Evolutionary conservation across 768 basidiomycete species (phyloP), one percentile per base, ranked within the genome.

Genomic region (Clavulina sp.): DNA sequence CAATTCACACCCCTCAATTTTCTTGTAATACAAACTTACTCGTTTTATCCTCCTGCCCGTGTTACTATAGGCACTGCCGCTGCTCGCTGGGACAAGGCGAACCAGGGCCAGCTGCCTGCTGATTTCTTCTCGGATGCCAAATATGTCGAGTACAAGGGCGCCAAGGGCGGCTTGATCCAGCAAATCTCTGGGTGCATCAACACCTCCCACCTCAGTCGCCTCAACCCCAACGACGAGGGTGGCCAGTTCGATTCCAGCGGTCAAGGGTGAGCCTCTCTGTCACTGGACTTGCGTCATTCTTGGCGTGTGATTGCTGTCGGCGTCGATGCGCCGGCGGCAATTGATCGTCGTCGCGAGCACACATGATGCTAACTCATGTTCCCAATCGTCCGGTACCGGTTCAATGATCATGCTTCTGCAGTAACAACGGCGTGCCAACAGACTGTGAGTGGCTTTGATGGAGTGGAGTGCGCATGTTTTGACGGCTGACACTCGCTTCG

Each of bases 141-240:
- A 24, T 46, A 16, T 46, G 43, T 24, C 9, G 13, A 16, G 9
- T 46, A 24, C 9, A 24, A 24, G 9, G 26, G 9, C 24, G 9
- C 43, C 26, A 24, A 24, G 26, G 26, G 7, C 16, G 26, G 26
- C 24, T 9, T 9, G 26, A 26, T 28, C 9, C 43, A 24, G 9
- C 43, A 46, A 24, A 46, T 46, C 43, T 9, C 43, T 46, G 43
- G 43, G 9, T 46, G 43, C 43, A 46, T 46, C 43, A 46, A 46
- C 26, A 9, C 43, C 9, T 46, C 43, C 24, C 24, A 9, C 26
- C 43, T 46, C 43, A 46, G 43, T 46, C 43, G 43, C 13, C 43
- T 46, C 26, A 46, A 46, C 43, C 43, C 43, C 7, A 9, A 9
- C 9, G 43, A 46, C 24, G 9, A 46, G 26, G 43, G 43, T 46